Evolutionary conservation across 441 rosid genomes (phyloP).

Genomic region (Adansonia gregorii): DNA sequence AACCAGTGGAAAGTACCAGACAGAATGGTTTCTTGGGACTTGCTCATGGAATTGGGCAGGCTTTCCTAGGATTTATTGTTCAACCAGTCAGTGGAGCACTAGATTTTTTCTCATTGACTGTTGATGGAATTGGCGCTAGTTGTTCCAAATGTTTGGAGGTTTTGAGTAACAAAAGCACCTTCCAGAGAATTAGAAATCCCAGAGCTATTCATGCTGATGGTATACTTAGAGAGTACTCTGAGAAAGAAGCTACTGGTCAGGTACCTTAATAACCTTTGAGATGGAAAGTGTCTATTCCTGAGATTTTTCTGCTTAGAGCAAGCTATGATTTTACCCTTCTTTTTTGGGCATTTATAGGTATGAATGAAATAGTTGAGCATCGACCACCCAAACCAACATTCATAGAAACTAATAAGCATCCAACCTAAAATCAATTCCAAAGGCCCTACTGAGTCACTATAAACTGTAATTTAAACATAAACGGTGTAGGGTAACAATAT

Average conservation of each 20-base stretch:
- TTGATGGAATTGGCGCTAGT: conserved; percentile 96
- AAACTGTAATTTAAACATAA: conserved; percentile 3
- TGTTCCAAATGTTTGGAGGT: conserved; percentile 90
- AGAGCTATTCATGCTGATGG: conserved; percentile 85
- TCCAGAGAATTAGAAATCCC: conserved; percentile 88
- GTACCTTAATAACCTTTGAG: conserved; percentile 41
- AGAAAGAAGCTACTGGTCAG: conserved; percentile 96
- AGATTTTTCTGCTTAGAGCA: conserved; percentile 12
- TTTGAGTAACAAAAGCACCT: conserved; percentile 63
- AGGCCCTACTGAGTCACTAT: conserved; percentile 6
- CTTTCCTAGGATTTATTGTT: conserved; percentile 80
- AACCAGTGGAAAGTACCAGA: conserved; percentile 95
- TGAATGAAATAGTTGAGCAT: conserved; percentile 16
- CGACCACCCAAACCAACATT: background rate
- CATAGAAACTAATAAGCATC: conserved; percentile 1
- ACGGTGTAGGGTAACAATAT: too few species aligned
- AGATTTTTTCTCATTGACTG: conserved; percentile 94
- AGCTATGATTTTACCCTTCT: background rate
- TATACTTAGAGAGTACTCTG: conserved; percentile 80
- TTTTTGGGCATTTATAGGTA: background rate
- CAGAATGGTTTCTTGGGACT: conserved; percentile 89
- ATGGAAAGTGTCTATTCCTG: background rate
- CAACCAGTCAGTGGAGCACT: conserved; percentile 98
- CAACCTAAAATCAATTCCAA: background rate
- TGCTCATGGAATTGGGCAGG: conserved; percentile 97